Evolutionary conservation across 2,329 filamentous ascomycete species (phyloP), one percentile per base, ranked within the genome.

Genomic region (Mollisia scopiformis): DNA sequence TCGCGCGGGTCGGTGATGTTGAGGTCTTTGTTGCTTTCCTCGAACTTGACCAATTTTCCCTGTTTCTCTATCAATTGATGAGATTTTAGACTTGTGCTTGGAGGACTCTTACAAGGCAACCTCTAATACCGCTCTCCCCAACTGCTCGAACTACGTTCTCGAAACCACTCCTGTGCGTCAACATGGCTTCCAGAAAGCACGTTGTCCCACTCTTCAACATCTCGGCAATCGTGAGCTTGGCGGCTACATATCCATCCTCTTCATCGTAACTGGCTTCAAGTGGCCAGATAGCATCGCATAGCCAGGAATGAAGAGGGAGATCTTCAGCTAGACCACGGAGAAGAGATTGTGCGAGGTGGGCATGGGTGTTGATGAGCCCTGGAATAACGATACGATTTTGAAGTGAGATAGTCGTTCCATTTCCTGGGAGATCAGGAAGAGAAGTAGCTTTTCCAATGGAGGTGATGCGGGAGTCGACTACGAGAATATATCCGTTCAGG

Each of bases 131-230:
- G 53, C 73, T 77, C 51, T 80, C 76, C 46, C 76, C 75, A 2
- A 81, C 78, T 0, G 78, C 78, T 14, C 68, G 69, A 50, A 74
- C 75, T 1, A 80, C 74, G 6, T 77, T 78, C 51, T 80, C 78
- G 57, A 80, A 81, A 2, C 79, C 78, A 57, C 77, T 79, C 7
- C 78, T 75, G 64, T 80, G 75, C 4, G 78, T 76, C 58, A 79
- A 79, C 80, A 84, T 82, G 41, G 79, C 80, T 66, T 83, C 81
- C 5, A 83, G 70, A 61, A 84, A 83, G 62, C 77, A 81, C 1
- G 80, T 83, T 5, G 80, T 83, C 0, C 80, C 80, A 3, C 75
- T 77, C 68, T 77, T 77, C 31, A 82, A 71, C 79, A 83, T 81
- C 71, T 83, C 80, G 0, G 77, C 79, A 35, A 83, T 81, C 10